Percentiles rank a stretch among this genome's conserved stretches.
These are phyloP conservation scores for Myriosclerotinia scirpicola DNA, from an alignment of 2,329 filamentous ascomycete species.

Conservation along the genomic window DNA sequence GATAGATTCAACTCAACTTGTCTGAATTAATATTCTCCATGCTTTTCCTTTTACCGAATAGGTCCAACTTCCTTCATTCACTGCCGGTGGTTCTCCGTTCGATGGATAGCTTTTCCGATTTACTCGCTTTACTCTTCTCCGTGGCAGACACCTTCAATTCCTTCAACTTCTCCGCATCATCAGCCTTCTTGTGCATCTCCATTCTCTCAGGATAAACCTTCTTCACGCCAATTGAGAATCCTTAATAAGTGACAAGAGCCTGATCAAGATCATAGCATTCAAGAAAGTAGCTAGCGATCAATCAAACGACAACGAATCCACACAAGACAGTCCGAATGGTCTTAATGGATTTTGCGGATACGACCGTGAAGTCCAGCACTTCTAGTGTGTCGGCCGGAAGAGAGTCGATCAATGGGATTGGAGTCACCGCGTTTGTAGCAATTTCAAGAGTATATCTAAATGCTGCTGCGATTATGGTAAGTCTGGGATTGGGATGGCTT, in stretches of 20 bases:
- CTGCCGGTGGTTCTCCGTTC: neutral
- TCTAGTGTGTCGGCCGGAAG: neutral
- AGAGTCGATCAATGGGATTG: neutral
- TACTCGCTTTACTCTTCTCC: neutral
- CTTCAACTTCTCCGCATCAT: neutral
- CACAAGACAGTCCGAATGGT: constrained; percentile 56
- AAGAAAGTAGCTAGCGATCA: constrained; percentile 49
- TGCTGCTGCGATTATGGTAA: neutral
- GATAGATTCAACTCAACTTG: neutral
- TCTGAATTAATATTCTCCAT: neutral
- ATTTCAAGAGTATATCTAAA: neutral
- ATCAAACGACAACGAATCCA: constrained; percentile 48
- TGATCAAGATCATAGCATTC: constrained; percentile 49
- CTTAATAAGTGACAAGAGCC: constrained; percentile 48
- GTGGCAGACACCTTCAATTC: neutral
- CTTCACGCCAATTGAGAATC: neutral
- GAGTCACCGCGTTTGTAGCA: neutral
- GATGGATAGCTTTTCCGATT: neutral
- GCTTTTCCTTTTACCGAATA: neutral
- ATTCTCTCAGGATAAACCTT: neutral
- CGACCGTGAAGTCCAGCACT: constrained; percentile 26
- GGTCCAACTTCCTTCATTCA: neutral
- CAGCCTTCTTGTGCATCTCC: neutral
- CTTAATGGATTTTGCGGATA: constrained; percentile 53
- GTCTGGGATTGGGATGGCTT: neutral